phyloP scores from a whole-genome alignment of 208 protist species.

The Lotmaria passim region DNA sequence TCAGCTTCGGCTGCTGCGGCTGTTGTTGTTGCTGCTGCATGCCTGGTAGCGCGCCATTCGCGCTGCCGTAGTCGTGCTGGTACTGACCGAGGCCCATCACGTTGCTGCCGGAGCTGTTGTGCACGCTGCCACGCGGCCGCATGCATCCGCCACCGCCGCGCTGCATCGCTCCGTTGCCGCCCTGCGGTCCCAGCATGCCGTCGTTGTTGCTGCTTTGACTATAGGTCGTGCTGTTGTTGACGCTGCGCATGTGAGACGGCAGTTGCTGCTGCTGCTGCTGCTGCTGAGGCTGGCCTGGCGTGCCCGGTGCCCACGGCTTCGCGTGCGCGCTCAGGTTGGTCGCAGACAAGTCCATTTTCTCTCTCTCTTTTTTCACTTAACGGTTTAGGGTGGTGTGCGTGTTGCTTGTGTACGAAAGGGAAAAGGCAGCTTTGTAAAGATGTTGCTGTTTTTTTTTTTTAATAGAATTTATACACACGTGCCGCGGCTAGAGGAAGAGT shows the following conservation, averaged over 20 bases:
- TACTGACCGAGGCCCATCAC: conserved; percentile 11
- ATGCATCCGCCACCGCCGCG: conserved; percentile 9
- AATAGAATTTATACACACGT: too few relatives aligned
- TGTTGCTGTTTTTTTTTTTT: too few relatives aligned
- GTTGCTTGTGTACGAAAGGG: conserved; percentile 5
- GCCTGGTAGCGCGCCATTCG: conserved; percentile 16
- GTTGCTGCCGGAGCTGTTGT: conserved; percentile 37
- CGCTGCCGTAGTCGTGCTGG: conserved; percentile 18
- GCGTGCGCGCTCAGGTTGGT: conserved; percentile 62
- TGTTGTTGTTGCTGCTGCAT: conserved; percentile 35
- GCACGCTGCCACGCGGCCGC: conserved; percentile 10
- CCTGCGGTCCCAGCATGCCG: conserved; percentile 4
- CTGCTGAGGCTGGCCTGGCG: conserved; percentile 6
- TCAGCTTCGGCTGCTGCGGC: conserved; percentile 51
- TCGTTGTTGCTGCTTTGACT: conserved; percentile 24
- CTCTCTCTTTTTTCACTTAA: too few relatives aligned
- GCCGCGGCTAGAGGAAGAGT: too few relatives aligned
- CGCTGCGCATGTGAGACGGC: conserved; percentile 22
- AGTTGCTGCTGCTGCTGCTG: conserved; percentile 23
- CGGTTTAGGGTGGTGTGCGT: not conserved
- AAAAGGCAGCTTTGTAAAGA: not conserved
- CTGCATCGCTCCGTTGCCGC: conserved; percentile 4
- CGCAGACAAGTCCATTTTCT: conserved; percentile 27
- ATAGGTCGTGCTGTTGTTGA: conserved; percentile 9
- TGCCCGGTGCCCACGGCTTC: conserved; percentile 63